These are phyloP conservation scores for Trypanosoma cruzi DNA, from an alignment of 208 protist species.

Conservation along the genomic window DNA sequence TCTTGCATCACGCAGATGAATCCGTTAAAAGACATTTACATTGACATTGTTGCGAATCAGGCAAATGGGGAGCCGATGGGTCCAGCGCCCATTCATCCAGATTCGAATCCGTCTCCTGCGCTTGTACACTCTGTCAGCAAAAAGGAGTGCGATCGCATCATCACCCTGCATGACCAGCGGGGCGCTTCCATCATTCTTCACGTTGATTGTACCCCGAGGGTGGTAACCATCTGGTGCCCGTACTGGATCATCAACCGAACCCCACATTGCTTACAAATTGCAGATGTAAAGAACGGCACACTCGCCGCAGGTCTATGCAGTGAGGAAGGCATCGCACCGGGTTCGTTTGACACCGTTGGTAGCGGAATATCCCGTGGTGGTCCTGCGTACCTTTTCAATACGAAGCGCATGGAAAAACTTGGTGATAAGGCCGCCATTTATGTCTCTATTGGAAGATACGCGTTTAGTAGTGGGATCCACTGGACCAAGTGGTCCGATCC, in stretches of 20 bases:
- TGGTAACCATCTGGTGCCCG: slow-evolving; percentile 53
- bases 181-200: slow-evolving; percentile 41
- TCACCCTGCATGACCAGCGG: slow-evolving; percentile 32
- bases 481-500: slow-evolving; percentile 59
- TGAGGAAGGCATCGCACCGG: slow-evolving; percentile 16
- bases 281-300: slow-evolving; percentile 36
- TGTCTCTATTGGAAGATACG: slow-evolving; percentile 30
- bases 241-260: slow-evolving; percentile 76
- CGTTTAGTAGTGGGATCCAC: not conserved
- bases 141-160: not conserved
- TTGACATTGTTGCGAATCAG: slow-evolving; percentile 52
- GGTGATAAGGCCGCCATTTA: slow-evolving; percentile 38
- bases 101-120: slow-evolving; percentile 10
- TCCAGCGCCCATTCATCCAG: not conserved
- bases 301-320: slow-evolving; percentile 16
- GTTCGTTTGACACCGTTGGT: not conserved
- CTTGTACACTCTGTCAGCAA: slow-evolving; percentile 33
- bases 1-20: slow-evolving; percentile 63
- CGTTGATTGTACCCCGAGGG: slow-evolving; percentile 40
- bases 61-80: slow-evolving; percentile 50
- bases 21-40: slow-evolving; percentile 61
- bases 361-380: not conserved
- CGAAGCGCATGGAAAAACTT: slow-evolving; percentile 34
- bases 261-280: slow-evolving; percentile 39
- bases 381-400: slow-evolving; percentile 45